These are phyloP conservation scores for Gryganskiella cystojenkinii DNA, from an alignment of 192 early-diverging fungal genomes.

Conservation along the genomic window DNA sequence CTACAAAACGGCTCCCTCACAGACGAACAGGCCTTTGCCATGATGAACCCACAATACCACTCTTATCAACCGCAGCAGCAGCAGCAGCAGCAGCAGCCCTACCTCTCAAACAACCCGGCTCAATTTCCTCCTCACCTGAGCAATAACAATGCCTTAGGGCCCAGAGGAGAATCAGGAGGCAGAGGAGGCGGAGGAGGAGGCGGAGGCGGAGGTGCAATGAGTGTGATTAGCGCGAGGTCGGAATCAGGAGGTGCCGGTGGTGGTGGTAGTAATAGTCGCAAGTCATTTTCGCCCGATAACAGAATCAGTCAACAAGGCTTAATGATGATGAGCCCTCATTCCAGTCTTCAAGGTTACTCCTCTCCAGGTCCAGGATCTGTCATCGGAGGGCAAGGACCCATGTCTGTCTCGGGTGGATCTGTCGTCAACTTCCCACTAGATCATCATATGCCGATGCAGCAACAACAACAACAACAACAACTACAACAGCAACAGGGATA, in stretches of 20 bases:
- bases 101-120: neutral
- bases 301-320: too few relatives aligned
- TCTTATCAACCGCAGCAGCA: neutral
- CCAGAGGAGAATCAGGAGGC: too few relatives aligned
- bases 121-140: too few relatives aligned
- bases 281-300: neutral
- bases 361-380: neutral
- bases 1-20: neutral
- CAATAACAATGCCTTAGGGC: too few relatives aligned
- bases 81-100: neutral
- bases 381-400: neutral
- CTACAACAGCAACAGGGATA: too few relatives aligned
- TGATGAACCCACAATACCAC: neutral
- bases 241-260: too few relatives aligned
- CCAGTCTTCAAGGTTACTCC: neutral
- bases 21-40: neutral
- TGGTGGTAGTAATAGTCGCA: neutral
- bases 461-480: slow-evolving; percentile 31
- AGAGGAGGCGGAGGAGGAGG: neutral
- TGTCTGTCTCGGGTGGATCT: too few relatives aligned
- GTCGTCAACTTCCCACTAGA: slow-evolving; percentile 7
- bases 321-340: slow-evolving; percentile 3
- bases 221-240: neutral
- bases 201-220: neutral
- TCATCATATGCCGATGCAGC: slow-evolving; percentile 34